Evolutionary conservation across 495 filamentous ascomycete species (phyloP), one percentile per base, ranked within the genome.

Genomic region (Physcia stellaris): DNA sequence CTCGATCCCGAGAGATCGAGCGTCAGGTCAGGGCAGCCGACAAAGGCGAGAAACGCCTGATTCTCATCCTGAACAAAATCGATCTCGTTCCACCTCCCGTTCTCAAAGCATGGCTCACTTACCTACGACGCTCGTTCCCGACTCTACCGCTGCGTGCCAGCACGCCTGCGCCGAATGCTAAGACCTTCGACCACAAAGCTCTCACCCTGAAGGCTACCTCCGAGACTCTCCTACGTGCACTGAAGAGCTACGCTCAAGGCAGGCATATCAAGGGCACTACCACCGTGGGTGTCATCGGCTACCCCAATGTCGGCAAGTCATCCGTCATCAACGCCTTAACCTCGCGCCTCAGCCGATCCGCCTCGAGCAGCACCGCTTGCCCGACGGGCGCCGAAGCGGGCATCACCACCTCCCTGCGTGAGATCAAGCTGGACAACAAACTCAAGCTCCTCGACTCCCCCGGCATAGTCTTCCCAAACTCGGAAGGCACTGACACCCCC

Each of bases 221-320:
- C 4, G 73, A 80, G 24, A 79, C 82, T 0, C 74, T 96, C n/a
- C 80, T 96, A 67, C 82, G 77, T 37, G 80, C 87, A 1, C 74
- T 96, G 32, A 96, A 96, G 65, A 75, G 80, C 20, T 94, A 83
- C 56, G 83, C 87, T n/a, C 73, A 81, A 42, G 68, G 71, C 41
- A 80, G 80, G 59, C 76, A 86, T 48, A 65, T 94, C 46, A 92
- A 92, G 66, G 80, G 88, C 32, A 77, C 87, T 37, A 77, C 90
- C 53, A 84, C 80, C 31, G 87, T 96, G 39, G 88, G 88, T 47
- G 80, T 96, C 32, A 87, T 96, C 51, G 88, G 88, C 29, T 94
- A 94, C 62, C 88, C 88, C 43, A 96, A 96, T 59, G 88, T 94
- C 44, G 88, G 88, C 56, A 96, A 96, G 61, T 93, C 85, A 12